Conservation (phyloP, 495 filamentous ascomycete genomes). For the Penicillium salamii region DNA sequence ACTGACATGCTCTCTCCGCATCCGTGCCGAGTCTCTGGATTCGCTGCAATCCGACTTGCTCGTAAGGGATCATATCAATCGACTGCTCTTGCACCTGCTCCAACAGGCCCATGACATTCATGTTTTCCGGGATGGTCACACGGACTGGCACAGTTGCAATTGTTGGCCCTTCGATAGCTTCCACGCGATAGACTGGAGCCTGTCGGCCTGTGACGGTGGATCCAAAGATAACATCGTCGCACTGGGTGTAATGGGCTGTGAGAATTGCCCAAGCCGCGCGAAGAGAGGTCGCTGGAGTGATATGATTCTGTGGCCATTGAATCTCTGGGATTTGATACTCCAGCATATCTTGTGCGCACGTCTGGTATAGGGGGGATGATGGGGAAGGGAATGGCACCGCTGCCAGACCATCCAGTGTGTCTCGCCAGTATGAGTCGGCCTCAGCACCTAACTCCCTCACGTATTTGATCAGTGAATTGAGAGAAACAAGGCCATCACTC, state of each 20-base stretch:
- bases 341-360: neutral
- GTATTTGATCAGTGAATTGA: neutral
- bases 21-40: neutral
- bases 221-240: neutral
- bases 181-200: neutral
- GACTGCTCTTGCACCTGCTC: neutral
- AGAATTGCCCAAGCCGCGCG: neutral
- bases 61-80: neutral
- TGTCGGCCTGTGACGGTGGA: neutral
- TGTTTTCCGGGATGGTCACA: neutral
- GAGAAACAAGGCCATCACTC: neutral
- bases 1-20: neutral
- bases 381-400: neutral
- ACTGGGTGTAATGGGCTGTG: neutral
- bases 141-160: neutral
- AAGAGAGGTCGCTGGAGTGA: neutral
- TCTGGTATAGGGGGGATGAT: neutral
- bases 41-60: neutral
- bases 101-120: neutral
- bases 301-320: neutral
- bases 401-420: too few relatives aligned
- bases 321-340: neutral
- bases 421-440: too few relatives aligned
- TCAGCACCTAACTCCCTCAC: neutral
- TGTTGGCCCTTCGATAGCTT: neutral